Evolutionary conservation across 768 basidiomycete genomes (phyloP), one percentile per base, ranked within the genome.

Genomic region (Clitopilus passeckerianus): DNA sequence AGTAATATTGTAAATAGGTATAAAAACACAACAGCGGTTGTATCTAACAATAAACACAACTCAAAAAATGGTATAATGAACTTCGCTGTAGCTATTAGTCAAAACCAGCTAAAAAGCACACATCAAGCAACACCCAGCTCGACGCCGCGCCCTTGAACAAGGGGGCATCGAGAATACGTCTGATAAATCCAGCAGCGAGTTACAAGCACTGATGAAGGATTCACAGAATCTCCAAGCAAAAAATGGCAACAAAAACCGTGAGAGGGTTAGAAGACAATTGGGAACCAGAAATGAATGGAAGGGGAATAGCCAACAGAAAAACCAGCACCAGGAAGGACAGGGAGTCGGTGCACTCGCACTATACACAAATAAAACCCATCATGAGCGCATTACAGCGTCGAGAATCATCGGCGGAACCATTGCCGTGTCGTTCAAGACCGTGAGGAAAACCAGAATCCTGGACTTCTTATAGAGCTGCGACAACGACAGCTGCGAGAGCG

Each of bases 401-500:
- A 54, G n/a, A n/a, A n/a, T n/a, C 18, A n/a, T 46, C 18, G 10
- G 44, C 18, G 9, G n/a, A 6, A 46, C 8, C 44, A 20, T 46
- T 6, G 44, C 6, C 62, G 59, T 62, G 64, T 61, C 63, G 46
- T 59, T 65, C 61, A 60, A 59, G 23, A 54, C 63, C 61, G 58
- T 63, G 59, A 59, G 7, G 27, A 30, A 30, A 30, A 7, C 27
- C 27, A 30, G 27, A 30, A 4, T 30, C 3, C 7, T 30, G 27
- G 27, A 7, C 72, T 75, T 64, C 55, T 76, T 69, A 76, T 9
- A 79, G 71, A 54, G 70, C 67, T 54, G 76, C 61, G 46, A 71
- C 61, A 50, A 71, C 67, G 59, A 72, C 69, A 52, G 76, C 80
- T 33, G 71, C 71, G 61, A 80, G 58, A 34, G 75, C 77, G 63